Percentiles rank a stretch among this genome's conserved stretches.
phyloP scores from a whole-genome alignment of 75 land plant species.

The Selaginella tamariscina region DNA sequence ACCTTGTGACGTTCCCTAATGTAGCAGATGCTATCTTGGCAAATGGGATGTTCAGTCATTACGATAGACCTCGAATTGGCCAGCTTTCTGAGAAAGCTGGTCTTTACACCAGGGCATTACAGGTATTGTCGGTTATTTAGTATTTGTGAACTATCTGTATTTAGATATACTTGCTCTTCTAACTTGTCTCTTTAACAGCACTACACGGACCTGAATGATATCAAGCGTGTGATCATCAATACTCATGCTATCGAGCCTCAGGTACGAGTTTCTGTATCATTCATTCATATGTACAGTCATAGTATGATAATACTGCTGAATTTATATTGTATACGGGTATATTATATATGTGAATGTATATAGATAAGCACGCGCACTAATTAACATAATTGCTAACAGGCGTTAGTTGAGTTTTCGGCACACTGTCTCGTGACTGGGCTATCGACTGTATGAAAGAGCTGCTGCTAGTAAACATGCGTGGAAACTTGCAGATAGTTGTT shows the following conservation, averaged over 20 bases:
- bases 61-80: constrained; percentile 91
- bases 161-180: background rate
- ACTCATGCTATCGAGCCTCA: constrained; percentile 98
- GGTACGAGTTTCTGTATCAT: no score
- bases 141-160: background rate
- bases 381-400: no score
- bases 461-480: constrained; percentile 77
- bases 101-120: constrained; percentile 74
- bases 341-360: no score
- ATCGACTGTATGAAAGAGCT: constrained; percentile 99
- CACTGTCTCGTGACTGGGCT: constrained; percentile 93
- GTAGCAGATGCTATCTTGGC: constrained; percentile 98
- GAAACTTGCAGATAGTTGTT: constrained; percentile 95
- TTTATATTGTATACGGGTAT: no score
- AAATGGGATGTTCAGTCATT: constrained; percentile 95
- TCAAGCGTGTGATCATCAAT: constrained; percentile 90
- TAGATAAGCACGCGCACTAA: no score
- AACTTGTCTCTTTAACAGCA: constrained; percentile 43
- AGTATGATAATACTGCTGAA: no score
- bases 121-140: constrained; percentile 37
- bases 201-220: constrained; percentile 77
- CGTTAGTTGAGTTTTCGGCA: constrained; percentile 96
- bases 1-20: constrained; percentile 91
- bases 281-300: no score
- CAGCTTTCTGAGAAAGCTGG: constrained; percentile 99